phyloP scores from a whole-genome alignment of 2,329 filamentous ascomycete genomes.

The Dactylella cylindrospora region DNA sequence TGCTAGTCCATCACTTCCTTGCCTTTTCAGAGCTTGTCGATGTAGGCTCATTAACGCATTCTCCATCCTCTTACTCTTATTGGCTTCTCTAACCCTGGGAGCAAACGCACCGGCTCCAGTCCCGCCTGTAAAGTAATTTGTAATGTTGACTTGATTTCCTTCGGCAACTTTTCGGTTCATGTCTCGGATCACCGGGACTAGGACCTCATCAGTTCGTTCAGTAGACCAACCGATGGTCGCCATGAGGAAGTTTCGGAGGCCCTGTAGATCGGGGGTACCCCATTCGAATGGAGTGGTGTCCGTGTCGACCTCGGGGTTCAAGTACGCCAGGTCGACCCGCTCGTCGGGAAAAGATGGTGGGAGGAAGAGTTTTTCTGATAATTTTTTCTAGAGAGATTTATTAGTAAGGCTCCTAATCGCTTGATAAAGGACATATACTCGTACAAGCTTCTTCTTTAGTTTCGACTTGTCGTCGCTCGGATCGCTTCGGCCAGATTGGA shows the following conservation, averaged over 20 bases:
- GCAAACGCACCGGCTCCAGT: slow-evolving; percentile 72
- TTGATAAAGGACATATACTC: no score
- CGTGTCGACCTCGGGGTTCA: slow-evolving; percentile 79
- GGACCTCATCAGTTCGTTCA: slow-evolving; percentile 89
- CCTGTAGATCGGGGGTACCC: slow-evolving; percentile 91
- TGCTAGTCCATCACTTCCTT: slow-evolving; percentile 48
- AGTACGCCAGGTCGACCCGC: slow-evolving; percentile 79
- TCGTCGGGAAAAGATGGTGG: slow-evolving; percentile 75
- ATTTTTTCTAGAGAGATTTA: slow-evolving; percentile 26
- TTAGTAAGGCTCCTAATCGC: no score
- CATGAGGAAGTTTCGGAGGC: slow-evolving; percentile 81
- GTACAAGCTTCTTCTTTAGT: slow-evolving; percentile 78
- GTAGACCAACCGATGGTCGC: slow-evolving; percentile 87
- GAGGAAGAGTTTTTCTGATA: slow-evolving; percentile 71
- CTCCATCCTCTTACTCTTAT: slow-evolving; percentile 73
- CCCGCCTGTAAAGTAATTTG: slow-evolving; percentile 78
- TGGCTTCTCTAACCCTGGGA: slow-evolving; percentile 64
- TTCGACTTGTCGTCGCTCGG: slow-evolving; percentile 60
- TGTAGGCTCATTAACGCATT: slow-evolving; percentile 70
- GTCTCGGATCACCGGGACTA: slow-evolving; percentile 91
- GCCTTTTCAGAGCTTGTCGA: slow-evolving; percentile 41
- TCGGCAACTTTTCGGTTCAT: slow-evolving; percentile 88
- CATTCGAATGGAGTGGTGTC: slow-evolving; percentile 82
- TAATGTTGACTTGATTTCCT: slow-evolving; percentile 95
- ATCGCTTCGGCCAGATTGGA: slow-evolving; percentile 72